Conservation (phyloP, 768 basidiomycete genomes). For the Brasilioporus rufonigricans region DNA sequence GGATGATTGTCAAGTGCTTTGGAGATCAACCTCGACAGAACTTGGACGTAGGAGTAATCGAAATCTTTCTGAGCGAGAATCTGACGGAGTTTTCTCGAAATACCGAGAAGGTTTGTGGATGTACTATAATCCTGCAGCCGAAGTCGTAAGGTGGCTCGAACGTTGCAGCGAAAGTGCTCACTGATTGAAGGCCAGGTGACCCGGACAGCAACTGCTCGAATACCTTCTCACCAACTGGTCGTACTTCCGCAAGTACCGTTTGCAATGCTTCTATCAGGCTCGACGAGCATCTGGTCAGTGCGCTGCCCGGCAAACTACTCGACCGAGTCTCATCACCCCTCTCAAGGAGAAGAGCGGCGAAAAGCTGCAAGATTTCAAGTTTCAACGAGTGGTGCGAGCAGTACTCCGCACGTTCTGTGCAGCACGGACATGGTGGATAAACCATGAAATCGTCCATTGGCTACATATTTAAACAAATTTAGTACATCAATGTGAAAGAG, state of each 20-base stretch:
- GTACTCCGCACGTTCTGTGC: constrained; percentile 24
- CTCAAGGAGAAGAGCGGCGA: constrained; percentile 40
- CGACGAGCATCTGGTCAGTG: constrained; percentile 7
- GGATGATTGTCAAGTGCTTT: constrained; percentile 39
- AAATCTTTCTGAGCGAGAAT: constrained; percentile 39
- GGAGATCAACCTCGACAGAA: constrained; percentile 53
- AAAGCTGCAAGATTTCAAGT: constrained; percentile 43
- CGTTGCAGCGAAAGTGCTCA: constrained; percentile 19
- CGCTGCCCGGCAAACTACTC: background rate
- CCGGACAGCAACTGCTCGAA: constrained; percentile 23
- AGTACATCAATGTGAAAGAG: constrained; percentile 18
- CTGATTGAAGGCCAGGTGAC: constrained; percentile 8
- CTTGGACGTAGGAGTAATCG: constrained; percentile 67
- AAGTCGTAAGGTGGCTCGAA: background rate
- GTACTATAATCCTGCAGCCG: constrained; percentile 33
- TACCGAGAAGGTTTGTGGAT: constrained; percentile 37
- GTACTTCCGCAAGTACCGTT: constrained; percentile 22
- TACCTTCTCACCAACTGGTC: constrained; percentile 11
- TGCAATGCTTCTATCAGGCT: constrained; percentile 20
- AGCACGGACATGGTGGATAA: constrained; percentile 32
- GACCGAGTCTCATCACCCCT: constrained; percentile 21
- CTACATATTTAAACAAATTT: constrained; percentile 35
- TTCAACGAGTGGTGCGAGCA: constrained; percentile 33
- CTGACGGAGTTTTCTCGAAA: constrained; percentile 43
- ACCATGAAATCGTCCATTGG: constrained; percentile 51